These are phyloP conservation scores for Jamesozyma spencerorum DNA, from an alignment of 805 yeast species.

Conservation along the genomic window DNA sequence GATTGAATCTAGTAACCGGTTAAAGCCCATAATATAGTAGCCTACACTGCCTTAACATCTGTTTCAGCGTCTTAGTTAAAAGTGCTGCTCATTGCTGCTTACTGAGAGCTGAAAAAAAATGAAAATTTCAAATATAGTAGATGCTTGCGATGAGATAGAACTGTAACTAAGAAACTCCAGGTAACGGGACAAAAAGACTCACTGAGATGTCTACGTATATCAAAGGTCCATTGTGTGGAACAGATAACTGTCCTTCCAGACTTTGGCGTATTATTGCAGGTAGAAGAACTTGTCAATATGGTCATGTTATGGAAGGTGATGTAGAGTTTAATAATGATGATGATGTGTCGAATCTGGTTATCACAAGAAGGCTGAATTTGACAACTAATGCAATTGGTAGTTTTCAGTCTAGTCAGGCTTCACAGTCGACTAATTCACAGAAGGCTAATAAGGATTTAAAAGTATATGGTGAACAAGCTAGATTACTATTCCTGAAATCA, in stretches of 20 bases:
- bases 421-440: slow-evolving; percentile 19
- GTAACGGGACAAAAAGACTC: no score
- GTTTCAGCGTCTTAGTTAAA: no score
- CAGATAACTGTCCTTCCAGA: slow-evolving; percentile 76
- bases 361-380: slow-evolving; percentile 47
- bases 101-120: no score
- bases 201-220: slow-evolving; percentile 37
- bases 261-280: slow-evolving; percentile 71
- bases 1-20: no score
- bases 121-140: no score
- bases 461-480: slow-evolving; percentile 43
- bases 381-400: slow-evolving; percentile 36
- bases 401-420: slow-evolving; percentile 28
- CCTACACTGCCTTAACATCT: no score
- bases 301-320: slow-evolving; percentile 80
- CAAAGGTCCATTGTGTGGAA: slow-evolving; percentile 80
- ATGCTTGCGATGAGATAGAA: no score
- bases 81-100: no score
- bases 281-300: slow-evolving; percentile 73
- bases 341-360: slow-evolving; percentile 40
- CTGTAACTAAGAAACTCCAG: no score
- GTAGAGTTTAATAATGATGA: slow-evolving; percentile 75
- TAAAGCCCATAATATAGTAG: no score
- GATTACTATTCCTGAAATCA: slow-evolving; percentile 35
- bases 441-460: slow-evolving; percentile 13